Evolutionary conservation across 2,329 filamentous ascomycete species (phyloP), one percentile per base, ranked within the genome.

Genomic region (Xylaria polymorpha): DNA sequence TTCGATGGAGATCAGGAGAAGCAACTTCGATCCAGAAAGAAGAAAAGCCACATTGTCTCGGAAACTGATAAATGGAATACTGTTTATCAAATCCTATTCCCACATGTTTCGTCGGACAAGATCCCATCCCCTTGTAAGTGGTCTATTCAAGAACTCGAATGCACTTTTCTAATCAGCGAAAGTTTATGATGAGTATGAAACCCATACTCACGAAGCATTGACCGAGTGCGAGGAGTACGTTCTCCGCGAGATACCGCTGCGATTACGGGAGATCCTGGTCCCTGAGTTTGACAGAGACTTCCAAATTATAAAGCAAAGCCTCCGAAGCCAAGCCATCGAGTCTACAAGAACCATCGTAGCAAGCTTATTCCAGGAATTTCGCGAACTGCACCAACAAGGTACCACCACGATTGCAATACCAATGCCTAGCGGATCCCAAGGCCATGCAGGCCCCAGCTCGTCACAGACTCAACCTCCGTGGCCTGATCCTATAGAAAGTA

Each of bases 31-130:
- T 66, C 64, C n/a, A 67, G 64, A 15, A 72, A 72, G 46, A 70
- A 64, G 32, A 60, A 58, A 32, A 43, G 22, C 14, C 41, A 43
- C 12, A n/a, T 44, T 44, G 35, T 63, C 14, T 61, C 66, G 29
- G 69, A 69, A 37, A 18, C 48, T n/a, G 69, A 71, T 41, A 72
- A 68, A 65, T 71, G 61, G 70, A 60, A 58, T 32, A 53, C 51
- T 14, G 48, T 68, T 9, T 68, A 68, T 64, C 58, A 55, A 25
- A 70, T 72, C 10, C 22, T 70, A 29, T 70, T 72, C 35, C 63
- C 65, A 9, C 55, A 70, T 56, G 51, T 70, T 32, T n/a, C 22
- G n/a, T n/a, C 15, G 4, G 65, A 66, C 14, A 14, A 62, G 8
- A 70, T 72, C 10, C 58, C 68, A 61, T 62, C 65, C 2, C 62